Percentiles rank a stretch among this genome's conserved stretches.
phyloP scores from a whole-genome alignment of 2,329 filamentous ascomycete species.

The Exophiala sideris region DNA sequence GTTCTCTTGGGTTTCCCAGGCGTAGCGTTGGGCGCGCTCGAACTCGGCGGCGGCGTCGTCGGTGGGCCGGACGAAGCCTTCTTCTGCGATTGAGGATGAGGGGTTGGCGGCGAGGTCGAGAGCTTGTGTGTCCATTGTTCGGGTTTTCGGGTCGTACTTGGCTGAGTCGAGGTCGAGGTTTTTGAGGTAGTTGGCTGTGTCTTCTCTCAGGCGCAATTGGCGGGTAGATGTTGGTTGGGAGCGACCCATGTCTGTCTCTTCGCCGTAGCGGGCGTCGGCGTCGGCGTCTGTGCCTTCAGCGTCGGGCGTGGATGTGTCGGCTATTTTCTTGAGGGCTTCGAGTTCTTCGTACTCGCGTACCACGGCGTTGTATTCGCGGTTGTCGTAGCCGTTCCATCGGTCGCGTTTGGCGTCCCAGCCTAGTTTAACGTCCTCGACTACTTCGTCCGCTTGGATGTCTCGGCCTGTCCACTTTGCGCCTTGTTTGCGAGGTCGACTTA shows the following conservation, averaged over 20 bases:
- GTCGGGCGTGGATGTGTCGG: conserved; percentile 23
- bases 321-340: conserved; percentile 65
- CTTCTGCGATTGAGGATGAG: conserved; percentile 80
- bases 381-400: conserved; percentile 96
- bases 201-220: conserved; percentile 87
- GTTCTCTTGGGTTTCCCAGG: conserved; percentile 81
- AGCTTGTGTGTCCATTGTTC: conserved; percentile 75
- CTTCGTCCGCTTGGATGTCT: conserved; percentile 90
- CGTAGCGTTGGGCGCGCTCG: conserved; percentile 81
- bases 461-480: conserved; percentile 90
- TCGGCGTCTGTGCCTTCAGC: conserved; percentile 14
- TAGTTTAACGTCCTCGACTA: conserved; percentile 77
- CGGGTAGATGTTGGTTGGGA: conserved; percentile 79
- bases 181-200: conserved; percentile 93
- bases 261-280: conserved; percentile 66
- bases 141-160: conserved; percentile 95
- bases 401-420: conserved; percentile 98
- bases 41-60: conserved; percentile 91
- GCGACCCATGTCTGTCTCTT: conserved; percentile 94
- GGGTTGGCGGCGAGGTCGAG: conserved; percentile 61
- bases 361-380: conserved; percentile 79
- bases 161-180: conserved; percentile 95
- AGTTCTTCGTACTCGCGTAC: conserved; percentile 85
- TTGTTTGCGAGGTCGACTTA: conserved; percentile 80
- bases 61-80: conserved; percentile 78